Conservation (phyloP, 2,329 filamentous ascomycete genomes). For the Talaromyces atroroseus region DNA sequence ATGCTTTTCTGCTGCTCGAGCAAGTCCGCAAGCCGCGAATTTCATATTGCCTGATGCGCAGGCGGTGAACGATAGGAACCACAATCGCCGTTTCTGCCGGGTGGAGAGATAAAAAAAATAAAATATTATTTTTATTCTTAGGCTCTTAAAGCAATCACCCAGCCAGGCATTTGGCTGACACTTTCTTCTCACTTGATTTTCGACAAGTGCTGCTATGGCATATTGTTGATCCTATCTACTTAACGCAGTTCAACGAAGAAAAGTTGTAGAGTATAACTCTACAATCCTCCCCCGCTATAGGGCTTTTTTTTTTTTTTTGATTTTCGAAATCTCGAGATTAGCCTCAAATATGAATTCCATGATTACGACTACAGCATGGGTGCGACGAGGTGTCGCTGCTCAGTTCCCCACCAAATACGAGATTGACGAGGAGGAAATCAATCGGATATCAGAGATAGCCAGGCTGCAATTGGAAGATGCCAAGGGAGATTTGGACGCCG, state of each 20-base stretch:
- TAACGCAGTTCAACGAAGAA: neutral
- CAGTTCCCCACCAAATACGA: conserved; percentile 70
- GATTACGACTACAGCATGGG: conserved; percentile 72
- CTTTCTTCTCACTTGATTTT: neutral
- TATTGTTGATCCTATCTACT: neutral
- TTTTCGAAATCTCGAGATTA: neutral
- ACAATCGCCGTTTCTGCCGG: conserved; percentile 12
- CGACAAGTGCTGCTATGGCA: neutral
- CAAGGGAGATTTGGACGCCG: conserved; percentile 74
- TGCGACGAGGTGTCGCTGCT: conserved; percentile 69
- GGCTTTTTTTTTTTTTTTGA: neutral
- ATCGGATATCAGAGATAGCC: conserved; percentile 67
- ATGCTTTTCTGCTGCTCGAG: neutral
- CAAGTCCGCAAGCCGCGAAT: neutral
- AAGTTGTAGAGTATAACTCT: neutral
- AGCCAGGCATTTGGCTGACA: neutral
- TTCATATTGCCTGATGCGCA: conserved; percentile 5
- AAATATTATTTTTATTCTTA: conserved; percentile 9
- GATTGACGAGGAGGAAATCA: conserved; percentile 69
- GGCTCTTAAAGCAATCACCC: neutral
- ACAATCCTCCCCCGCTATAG: conserved; percentile 9
- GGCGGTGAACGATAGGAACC: conserved; percentile 11
- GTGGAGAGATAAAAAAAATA: conserved; percentile 7
- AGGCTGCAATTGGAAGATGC: conserved; percentile 85
- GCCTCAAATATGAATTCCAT: conserved; percentile 46